Evolutionary conservation across 192 early-diverging fungal species (phyloP).

Genomic region (Backusella tuberculispora): DNA sequence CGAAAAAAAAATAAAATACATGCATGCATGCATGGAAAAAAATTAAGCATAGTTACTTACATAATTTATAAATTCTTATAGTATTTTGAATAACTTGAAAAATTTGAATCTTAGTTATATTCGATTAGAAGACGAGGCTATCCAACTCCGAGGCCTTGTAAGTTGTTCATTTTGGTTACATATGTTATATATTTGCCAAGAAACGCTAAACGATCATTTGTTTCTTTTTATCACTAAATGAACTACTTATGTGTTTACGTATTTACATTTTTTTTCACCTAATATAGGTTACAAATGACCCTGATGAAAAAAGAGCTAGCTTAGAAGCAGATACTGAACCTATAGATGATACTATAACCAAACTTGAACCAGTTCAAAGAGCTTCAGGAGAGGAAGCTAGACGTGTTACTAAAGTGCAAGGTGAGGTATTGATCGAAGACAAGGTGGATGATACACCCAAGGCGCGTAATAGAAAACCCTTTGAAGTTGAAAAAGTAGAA

Average conservation of each 20-base stretch:
- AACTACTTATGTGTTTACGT: not conserved
- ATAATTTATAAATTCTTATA: constrained; percentile 4
- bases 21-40: not conserved
- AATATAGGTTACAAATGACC: constrained; percentile 14
- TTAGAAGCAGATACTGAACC: constrained; percentile 11
- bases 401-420: not conserved
- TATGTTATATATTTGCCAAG: not conserved
- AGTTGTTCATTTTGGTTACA: constrained; percentile 1
- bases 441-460: not conserved
- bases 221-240: not conserved
- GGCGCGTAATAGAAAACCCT: not conserved
- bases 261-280: not conserved
- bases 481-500: not conserved
- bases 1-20: too few species aligned
- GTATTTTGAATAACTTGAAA: constrained; percentile 55
- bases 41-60: not conserved
- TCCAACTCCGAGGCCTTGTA: constrained; percentile 20
- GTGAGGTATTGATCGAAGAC: not conserved
- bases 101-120: constrained; percentile 50
- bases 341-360: constrained; percentile 3
- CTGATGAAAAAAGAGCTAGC: not conserved
- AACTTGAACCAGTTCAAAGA: constrained; percentile 16
- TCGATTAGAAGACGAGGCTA: constrained; percentile 46
- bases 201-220: not conserved
- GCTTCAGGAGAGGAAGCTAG: not conserved